Evolutionary conservation across 805 yeast species (phyloP), one percentile per base, ranked within the genome.

Genomic region (Saturnispora diversa): DNA sequence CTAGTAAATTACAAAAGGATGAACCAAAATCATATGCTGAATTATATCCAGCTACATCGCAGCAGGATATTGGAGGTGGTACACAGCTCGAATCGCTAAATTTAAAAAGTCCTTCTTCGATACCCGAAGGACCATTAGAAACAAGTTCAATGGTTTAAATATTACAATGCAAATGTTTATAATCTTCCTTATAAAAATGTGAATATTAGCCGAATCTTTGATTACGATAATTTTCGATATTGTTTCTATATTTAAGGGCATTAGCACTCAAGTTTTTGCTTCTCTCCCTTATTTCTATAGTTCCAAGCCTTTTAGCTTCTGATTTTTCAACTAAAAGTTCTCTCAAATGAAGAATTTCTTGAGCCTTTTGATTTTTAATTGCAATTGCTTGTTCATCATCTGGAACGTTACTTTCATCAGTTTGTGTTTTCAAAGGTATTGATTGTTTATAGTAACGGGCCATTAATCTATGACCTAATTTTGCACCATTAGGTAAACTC

Each of bases 381-480:
- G 51, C 35, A 10, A 54, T 35, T n/a, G 56, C 38, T 2, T 95
- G 80, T 26, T 73, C 71, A 49, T 73, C 78, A 13, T 83, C 87
- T 12, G 66, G 54, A 31, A 70, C 75, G 2, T 64, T 54, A 12
- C 67, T 62, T 15, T 31, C 79, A 15, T 83, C 87, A 10, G 65
- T 54, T 31, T n/a, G n/a, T n/a, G 69, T 75, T 2, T 64, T 54
- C 9, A 66, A 61, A 12, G 51, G 51, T 28, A 70, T 51, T 43
- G 70, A 72, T 58, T 83, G 95, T 53, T 80, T 76, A 58, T 77
- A 77, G 53, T 75, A 77, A 39, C 84, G 66, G 34, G 72, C 69
- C 61, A 82, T 68, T 2, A 83, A 67, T 45, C 97, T 69, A 59
- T 88, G 95, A 0, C 95, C 94, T 1, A 84, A 70, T 33, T 75